Conservation (phyloP, 805 yeast species). For the Danielia reshetovae region DNA sequence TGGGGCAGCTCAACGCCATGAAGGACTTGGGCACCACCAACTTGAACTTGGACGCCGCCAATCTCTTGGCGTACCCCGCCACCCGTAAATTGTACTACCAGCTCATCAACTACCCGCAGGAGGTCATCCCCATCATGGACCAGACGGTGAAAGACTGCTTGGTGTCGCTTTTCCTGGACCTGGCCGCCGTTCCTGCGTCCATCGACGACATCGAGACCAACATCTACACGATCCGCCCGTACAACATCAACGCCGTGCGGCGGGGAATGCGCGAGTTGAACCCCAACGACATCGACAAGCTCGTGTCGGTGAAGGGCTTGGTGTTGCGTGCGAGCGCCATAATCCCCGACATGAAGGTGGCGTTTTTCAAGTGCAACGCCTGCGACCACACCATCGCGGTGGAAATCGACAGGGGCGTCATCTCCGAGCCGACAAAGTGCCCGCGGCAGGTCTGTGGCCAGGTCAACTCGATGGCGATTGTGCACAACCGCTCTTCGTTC, state of each 20-base stretch:
- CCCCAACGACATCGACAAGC: constrained; percentile 91
- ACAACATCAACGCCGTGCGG: constrained; percentile 60
- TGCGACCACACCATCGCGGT: constrained; percentile 91
- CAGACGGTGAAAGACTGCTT: constrained; percentile 88
- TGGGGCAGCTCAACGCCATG: constrained; percentile 70
- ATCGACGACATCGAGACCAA: constrained; percentile 74
- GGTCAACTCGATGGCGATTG: constrained; percentile 79
- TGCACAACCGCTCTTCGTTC: constrained; percentile 89
- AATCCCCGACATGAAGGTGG: constrained; percentile 97
- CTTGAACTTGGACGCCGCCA: constrained; percentile 78
- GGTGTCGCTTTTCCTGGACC: constrained; percentile 49
- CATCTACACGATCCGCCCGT: constrained; percentile 86
- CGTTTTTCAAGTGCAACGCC: constrained; percentile 91
- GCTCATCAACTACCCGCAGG: constrained; percentile 90
- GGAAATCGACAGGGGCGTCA: constrained; percentile 91
- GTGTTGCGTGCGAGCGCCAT: constrained; percentile 85
- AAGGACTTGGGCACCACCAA: constrained; percentile 75
- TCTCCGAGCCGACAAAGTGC: constrained; percentile 89
- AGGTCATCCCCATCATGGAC: constrained; percentile 96
- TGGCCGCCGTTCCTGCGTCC: constrained; percentile 23
- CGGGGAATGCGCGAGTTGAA: constrained; percentile 89
- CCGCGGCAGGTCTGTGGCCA: constrained; percentile 86
- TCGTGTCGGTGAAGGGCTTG: constrained; percentile 86
- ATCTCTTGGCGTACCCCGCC: constrained; percentile 69
- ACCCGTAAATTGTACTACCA: constrained; percentile 81